Percentiles rank a stretch among this genome's conserved stretches.
phyloP scores from a whole-genome alignment of 2,329 filamentous ascomycete species.

The Cladophialophora psammophila region DNA sequence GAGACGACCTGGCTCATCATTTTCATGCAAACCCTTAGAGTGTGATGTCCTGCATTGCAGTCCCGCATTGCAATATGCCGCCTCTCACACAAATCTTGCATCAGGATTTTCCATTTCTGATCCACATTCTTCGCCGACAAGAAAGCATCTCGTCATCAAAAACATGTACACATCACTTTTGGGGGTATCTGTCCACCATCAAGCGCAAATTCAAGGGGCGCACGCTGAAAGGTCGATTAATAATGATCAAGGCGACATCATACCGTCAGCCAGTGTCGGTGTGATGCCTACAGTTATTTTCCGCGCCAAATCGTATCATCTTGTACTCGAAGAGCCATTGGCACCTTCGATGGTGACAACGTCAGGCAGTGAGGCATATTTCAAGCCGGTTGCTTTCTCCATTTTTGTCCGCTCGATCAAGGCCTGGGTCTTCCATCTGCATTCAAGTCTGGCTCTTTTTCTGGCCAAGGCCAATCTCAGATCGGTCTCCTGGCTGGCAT shows the following conservation, averaged over 20 bases:
- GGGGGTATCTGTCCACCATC: constrained; percentile 13
- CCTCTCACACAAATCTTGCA: not conserved
- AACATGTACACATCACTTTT: constrained; percentile 8
- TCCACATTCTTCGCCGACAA: not conserved
- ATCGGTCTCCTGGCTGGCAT: constrained; percentile 42
- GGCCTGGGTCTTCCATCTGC: constrained; percentile 53
- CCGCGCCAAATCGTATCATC: not conserved
- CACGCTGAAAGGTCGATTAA: constrained; percentile 1
- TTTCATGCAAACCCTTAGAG: not conserved
- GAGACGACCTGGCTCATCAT: not conserved
- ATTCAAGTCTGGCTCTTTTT: constrained; percentile 47
- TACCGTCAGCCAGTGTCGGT: not conserved
- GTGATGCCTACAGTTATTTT: no score
- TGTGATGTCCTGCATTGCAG: not conserved
- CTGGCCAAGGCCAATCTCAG: constrained; percentile 45
- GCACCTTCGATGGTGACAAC: constrained; percentile 29
- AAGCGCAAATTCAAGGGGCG: not conserved
- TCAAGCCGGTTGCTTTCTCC: constrained; percentile 47
- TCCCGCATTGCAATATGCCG: not conserved
- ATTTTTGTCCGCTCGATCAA: constrained; percentile 50
- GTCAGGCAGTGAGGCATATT: constrained; percentile 50
- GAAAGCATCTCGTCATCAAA: not conserved
- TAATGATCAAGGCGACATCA: not conserved
- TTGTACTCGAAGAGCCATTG: constrained; percentile 42
- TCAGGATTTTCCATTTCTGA: not conserved